Base-by-base conservation (phyloP, 2,329 filamentous ascomycete species). In the Huntiella bhutanensis region DNA sequence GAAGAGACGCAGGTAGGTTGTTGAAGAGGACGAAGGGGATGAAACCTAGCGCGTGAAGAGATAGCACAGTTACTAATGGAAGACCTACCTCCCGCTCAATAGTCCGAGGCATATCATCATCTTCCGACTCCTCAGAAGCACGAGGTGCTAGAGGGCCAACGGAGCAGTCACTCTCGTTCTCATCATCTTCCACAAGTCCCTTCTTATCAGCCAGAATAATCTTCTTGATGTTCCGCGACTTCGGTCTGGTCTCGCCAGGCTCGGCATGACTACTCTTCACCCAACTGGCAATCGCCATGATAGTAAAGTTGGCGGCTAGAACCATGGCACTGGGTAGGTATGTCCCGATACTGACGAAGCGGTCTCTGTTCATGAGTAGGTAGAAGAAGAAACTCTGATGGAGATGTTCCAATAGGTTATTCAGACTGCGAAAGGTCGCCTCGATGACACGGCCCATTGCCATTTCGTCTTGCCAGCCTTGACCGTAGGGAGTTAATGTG, bases 371-470 rank as follows among this genome's bases (percentile, higher is more conserved):
- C 75, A 96, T 86, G 39, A 98, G 70, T 44, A 98, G 68, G 60
- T 98, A 98, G 64, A 98, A 96, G 72, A 98, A 98, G 68, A 98
- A 98, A 60, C 87, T 95, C 64, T 98, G 91, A 59, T 98, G 91
- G 51, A 98, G 70, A 59, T 98, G 87, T 63, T 98, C 91, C 32
- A 98, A 72, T 49, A 98, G 65, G 58, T 98, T 98, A 65, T 98
- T 98, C 61, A 98, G 66, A 59, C 85, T 94, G 55, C 91, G 73
- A 60, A 93, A 93, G 3, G 91, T 73, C 55, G 86, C 86, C 63
- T 98, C 91, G 4, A 96, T 71, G 0, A 87, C 79, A 46, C 87
- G 73, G 4, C 91, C 91, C 58, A 98, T 76, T 7, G 82, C 82
- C 84, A 96, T 96, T 63, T 96, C 91, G 59, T 98, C 91, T 57